Evolutionary conservation across 2,329 filamentous ascomycete species (phyloP), one percentile per base, ranked within the genome.

Genomic region (Hymenoscyphus linearis): DNA sequence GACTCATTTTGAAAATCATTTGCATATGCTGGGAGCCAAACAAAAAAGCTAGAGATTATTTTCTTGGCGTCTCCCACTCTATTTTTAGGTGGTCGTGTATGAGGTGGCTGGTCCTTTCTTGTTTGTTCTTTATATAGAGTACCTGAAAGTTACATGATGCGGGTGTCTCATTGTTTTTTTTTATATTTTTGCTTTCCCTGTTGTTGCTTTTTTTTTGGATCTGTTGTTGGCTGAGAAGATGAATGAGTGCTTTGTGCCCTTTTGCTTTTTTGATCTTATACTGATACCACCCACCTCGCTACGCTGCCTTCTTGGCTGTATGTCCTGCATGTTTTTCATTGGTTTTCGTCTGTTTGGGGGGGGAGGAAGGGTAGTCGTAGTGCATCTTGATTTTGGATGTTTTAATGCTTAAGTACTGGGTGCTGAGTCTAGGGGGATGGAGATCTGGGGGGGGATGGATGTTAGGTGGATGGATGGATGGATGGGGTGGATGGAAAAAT

Each of bases 201-300:
- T n/a, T n/a, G n/a, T n/a, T 57, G 37, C 14, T 57, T 10, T 57
- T 27, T 31, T 3, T 9, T 4, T 34, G 37, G 55, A n/a, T 14
- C 10, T 35, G 54, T 22, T 7, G n/a, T n/a, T 31, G 12, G 54
- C 7, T 2, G 54, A 27, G 22, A 26, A 34, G 9, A n/a, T 47
- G 14, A 31, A 36, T 25, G 31, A 26, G 27, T 34, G 27, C 27
- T 31, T 53, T 27, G 16, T 34, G 55, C 22, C 25, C 22, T 14
- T 57, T 57, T n/a, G n/a, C n/a, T n/a, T 57, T 57, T 57, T 36
- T 57, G 36, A 36, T 31, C 27, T 31, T 31, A 57, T 57, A 57
- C 36, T 57, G 55, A 57, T 57, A 57, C 55, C 55, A 57, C 55
- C 37, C 25, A 26, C 52, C 44, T 31, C 27, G 27, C 34, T 37